phyloP scores from a whole-genome alignment of 78 protist species.

The Dictyostelium capitatum region DNA sequence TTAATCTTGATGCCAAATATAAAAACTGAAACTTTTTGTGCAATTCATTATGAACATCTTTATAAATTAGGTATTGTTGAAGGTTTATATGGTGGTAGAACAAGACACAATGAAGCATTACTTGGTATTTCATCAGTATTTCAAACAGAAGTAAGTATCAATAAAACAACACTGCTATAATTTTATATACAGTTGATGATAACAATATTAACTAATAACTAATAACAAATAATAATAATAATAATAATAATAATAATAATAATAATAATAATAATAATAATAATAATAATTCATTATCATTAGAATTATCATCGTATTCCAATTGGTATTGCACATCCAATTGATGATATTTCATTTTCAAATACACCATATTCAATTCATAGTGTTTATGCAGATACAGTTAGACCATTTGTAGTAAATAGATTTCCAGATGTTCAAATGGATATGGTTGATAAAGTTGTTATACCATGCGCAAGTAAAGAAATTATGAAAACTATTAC shows the following conservation, averaged over 20 bases:
- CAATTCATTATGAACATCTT: slow-evolving; percentile 75
- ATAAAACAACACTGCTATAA: background rate
- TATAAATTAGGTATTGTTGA: slow-evolving; percentile 74
- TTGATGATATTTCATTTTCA: slow-evolving; percentile 55
- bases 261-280: background rate
- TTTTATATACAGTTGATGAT: no score
- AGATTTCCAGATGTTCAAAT: slow-evolving; percentile 81
- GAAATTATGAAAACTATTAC: slow-evolving; percentile 43
- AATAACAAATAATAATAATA: background rate
- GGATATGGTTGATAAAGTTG: slow-evolving; percentile 65
- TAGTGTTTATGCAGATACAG: slow-evolving; percentile 23
- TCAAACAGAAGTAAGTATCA: slow-evolving; percentile 49
- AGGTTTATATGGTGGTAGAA: slow-evolving; percentile 65
- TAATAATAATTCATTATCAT: background rate
- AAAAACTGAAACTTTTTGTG: slow-evolving; percentile 34
- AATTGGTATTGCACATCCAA: slow-evolving; percentile 72
- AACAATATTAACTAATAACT: no score
- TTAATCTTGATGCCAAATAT: slow-evolving; percentile 61
- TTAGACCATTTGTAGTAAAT: slow-evolving; percentile 54
- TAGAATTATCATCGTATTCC: slow-evolving; percentile 57
- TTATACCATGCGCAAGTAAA: slow-evolving; percentile 54
- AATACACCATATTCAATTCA: slow-evolving; percentile 38
- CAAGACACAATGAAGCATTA: slow-evolving; percentile 60
- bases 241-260: no score
- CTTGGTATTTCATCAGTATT: slow-evolving; percentile 55